A percentile compares a stretch with the other conserved stretches of the same genome.
These are phyloP conservation scores for Dryas octopetala DNA, from an alignment of 306 rosid genomes.

Conservation along the genomic window DNA sequence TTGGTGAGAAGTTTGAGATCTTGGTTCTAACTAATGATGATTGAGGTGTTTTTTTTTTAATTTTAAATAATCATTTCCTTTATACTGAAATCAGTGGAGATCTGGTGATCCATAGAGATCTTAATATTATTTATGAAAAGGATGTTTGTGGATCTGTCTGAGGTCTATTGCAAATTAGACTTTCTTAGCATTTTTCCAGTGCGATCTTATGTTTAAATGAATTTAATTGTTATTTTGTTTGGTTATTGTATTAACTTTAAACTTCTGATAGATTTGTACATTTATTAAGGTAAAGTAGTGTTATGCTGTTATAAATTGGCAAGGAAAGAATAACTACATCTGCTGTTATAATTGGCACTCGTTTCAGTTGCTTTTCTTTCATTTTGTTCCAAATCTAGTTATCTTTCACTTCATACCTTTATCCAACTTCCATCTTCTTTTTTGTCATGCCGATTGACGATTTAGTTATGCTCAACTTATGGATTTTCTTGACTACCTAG, in stretches of 20 bases:
- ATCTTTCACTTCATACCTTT: too few relatives aligned
- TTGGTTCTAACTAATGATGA: background rate
- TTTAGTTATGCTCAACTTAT: too few relatives aligned
- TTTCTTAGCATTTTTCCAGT: background rate
- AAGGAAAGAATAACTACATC: background rate
- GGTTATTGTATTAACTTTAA: background rate
- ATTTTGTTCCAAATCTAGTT: background rate
- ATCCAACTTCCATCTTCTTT: too few relatives aligned
- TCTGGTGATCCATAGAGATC: background rate
- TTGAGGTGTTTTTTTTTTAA: background rate
- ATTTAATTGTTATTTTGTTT: background rate
- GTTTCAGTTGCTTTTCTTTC: background rate
- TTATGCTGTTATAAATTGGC: background rate
- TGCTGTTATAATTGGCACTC: background rate
- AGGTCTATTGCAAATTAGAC: background rate
- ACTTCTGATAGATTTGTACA: background rate
- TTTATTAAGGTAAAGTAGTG: background rate
- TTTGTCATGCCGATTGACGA: too few relatives aligned
- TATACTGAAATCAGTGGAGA: background rate
- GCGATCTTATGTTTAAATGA: background rate
- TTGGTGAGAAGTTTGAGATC: conserved; percentile 9
- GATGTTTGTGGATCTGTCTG: background rate
- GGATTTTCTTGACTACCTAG: too few relatives aligned
- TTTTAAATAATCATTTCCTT: background rate
- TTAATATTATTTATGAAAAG: too few relatives aligned